Conservation (phyloP, 1,139 yeast species). For the Yamadazyma friedrichii region DNA sequence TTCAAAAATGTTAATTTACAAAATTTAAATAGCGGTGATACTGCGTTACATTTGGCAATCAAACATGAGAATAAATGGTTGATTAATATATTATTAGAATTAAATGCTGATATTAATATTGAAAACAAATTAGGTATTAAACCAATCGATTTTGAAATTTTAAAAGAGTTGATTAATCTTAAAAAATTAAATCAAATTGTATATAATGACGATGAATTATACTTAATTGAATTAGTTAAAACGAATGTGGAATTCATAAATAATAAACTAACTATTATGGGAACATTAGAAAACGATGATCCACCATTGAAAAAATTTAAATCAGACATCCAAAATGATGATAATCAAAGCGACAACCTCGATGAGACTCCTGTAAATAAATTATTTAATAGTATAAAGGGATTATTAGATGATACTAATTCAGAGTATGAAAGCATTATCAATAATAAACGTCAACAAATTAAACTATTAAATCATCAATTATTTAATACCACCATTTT, state of each 20-base stretch:
- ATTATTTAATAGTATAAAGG: conserved; percentile 43
- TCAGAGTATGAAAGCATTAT: conserved; percentile 39
- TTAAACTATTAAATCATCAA: conserved; percentile 35
- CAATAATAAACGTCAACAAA: conserved; percentile 37
- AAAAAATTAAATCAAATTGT: conserved; percentile 16
- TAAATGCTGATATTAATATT: conserved; percentile 80
- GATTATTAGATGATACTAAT: conserved; percentile 38
- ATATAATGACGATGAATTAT: conserved; percentile 22
- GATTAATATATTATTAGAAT: conserved; percentile 74
- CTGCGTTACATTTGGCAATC: conserved; percentile 87
- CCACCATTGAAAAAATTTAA: conserved; percentile 13
- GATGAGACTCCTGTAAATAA: conserved; percentile 24
- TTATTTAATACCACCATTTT: conserved; percentile 44
- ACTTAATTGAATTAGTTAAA: conserved; percentile 33
- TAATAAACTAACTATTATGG: conserved; percentile 27
- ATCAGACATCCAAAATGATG: conserved; percentile 5
- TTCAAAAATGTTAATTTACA: conserved; percentile 72
- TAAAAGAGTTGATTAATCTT: conserved; percentile 26
- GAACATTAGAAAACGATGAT: conserved; percentile 16
- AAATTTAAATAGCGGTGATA: conserved; percentile 79
- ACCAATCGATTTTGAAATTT: conserved; percentile 81
- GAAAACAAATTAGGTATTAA: conserved; percentile 83
- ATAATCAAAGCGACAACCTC: neutral
- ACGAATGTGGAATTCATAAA: conserved; percentile 36
- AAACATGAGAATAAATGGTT: conserved; percentile 82